Conservation (phyloP, 1,284 basidiomycete species). For the Pseudomicrostroma phylloplanum region DNA sequence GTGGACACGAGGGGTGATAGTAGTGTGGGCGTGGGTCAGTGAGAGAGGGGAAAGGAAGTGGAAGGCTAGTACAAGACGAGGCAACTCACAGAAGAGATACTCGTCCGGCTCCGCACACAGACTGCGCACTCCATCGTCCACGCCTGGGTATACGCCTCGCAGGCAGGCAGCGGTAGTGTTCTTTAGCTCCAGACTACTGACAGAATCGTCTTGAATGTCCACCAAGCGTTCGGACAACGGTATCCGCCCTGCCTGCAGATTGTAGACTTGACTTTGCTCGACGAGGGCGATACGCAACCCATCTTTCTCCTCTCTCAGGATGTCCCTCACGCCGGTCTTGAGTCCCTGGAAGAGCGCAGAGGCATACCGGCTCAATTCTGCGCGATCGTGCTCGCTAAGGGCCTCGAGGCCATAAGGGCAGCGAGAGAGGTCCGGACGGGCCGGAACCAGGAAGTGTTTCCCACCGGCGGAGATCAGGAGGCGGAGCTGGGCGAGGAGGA, state of each 20-base stretch:
- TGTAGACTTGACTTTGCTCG: not conserved
- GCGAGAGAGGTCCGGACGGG: not conserved
- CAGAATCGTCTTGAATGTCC: too few species aligned
- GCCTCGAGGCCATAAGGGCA: too few species aligned
- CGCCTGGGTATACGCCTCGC: too few species aligned
- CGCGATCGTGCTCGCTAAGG: not conserved
- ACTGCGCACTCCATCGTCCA: too few species aligned
- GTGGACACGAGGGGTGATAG: slow-evolving; percentile 17
- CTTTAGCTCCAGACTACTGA: not conserved
- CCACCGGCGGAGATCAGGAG: not conserved
- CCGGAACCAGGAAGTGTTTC: not conserved
- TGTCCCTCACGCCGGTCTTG: not conserved
- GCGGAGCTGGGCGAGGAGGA: not conserved
- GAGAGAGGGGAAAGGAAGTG: slow-evolving; percentile 21
- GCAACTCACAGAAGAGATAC: not conserved
- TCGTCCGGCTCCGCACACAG: too few species aligned
- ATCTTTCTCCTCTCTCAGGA: not conserved
- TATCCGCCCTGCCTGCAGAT: not conserved
- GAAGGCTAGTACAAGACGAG: not conserved
- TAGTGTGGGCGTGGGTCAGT: slow-evolving; percentile 16
- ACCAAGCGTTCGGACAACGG: not conserved
- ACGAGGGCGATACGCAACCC: slow-evolving; percentile 7
- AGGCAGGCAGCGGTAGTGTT: not conserved
- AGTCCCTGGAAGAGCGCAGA: not conserved
- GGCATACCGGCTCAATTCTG: not conserved